Evolutionary conservation across 345 rosid genomes (phyloP), one percentile per base, ranked within the genome.

Genomic region (Citrus unshiu): DNA sequence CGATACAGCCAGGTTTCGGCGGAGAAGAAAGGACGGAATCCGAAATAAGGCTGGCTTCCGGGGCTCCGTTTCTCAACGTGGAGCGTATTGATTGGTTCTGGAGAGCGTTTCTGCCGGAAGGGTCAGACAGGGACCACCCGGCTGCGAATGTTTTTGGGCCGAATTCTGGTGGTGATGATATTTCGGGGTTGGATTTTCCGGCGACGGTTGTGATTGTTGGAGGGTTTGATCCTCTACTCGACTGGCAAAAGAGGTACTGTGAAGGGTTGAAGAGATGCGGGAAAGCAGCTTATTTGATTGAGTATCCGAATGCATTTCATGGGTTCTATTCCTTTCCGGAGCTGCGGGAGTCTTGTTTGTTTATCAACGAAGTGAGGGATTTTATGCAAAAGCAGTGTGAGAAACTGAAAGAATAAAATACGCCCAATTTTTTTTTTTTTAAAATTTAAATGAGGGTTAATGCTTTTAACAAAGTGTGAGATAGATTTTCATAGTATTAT

Each of bases 181-280:
- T 84, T 22, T 70, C 77, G 14, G 84, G 39, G 18, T 7, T 84
- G 51, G 61, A 71, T 14, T 78, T 81, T 32, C 87, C 84, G 19
- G 35, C 43, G 2, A 75, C 83, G 9, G 21, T 81, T 3, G 75
- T 81, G 68, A 12, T 81, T 7, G 81, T 74, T 2, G 86, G 83
- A 6, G 88, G 86, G 34, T 5, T 83, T 2, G 90, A 87, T 74
- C 87, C 84, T 46, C 67, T 87, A 27, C 63, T 83, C 34, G 90
- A 87, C 68, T 85, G 90, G 86, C 85, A 87, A 61, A 85, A 77
- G 37, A 81, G 65, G 63, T 85, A 87, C 66, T 68, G 61, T 4
- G 76, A 83, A 49, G 81, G 88, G 66, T 58, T 87, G 32, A 80
- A 54, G 76, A 79, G 60, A 54, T 67, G 62, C 9, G 90, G 86